These are phyloP conservation scores for Jamesozyma jinghongensis DNA, from an alignment of 805 yeast species.

Conservation along the genomic window DNA sequence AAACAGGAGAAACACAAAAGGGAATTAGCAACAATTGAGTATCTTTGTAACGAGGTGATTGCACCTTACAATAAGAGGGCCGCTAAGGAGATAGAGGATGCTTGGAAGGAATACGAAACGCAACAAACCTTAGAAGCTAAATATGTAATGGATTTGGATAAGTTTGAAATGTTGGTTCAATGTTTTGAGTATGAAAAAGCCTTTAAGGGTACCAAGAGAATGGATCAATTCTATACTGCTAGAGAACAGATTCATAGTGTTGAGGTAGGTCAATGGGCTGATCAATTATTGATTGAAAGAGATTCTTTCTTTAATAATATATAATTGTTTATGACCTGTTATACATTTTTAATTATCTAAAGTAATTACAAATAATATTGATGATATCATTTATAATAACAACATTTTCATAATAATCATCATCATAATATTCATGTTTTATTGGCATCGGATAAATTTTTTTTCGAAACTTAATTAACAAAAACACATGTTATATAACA, in stretches of 20 bases:
- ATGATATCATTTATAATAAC: too few relatives aligned
- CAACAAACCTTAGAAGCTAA: slow-evolving; percentile 73
- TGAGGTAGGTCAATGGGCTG: slow-evolving; percentile 63
- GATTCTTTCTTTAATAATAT: slow-evolving; percentile 6
- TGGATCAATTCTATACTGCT: slow-evolving; percentile 63
- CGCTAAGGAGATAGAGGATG: slow-evolving; percentile 53
- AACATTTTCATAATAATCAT: too few relatives aligned
- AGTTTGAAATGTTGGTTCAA: slow-evolving; percentile 77
- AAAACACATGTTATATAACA: neutral
- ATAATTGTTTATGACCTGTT: neutral
- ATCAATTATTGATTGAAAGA: slow-evolving; percentile 45
- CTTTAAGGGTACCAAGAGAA: slow-evolving; percentile 44
- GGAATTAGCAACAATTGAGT: slow-evolving; percentile 64
- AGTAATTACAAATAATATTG: neutral
- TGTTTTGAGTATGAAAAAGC: slow-evolving; percentile 76
- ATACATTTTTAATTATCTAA: neutral
- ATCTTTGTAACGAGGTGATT: slow-evolving; percentile 47
- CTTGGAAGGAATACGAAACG: slow-evolving; percentile 88
- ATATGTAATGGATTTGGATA: slow-evolving; percentile 89
- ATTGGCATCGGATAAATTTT: too few relatives aligned
- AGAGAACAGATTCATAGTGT: slow-evolving; percentile 53
- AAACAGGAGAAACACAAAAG: slow-evolving; percentile 79
- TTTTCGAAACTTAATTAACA: too few relatives aligned
- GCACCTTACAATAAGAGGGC: slow-evolving; percentile 53
- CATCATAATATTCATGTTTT: too few relatives aligned